Percentiles rank a stretch among this genome's conserved stretches.
phyloP scores from a whole-genome alignment of 1,284 basidiomycete species.

The Malassezia sp. region DNA sequence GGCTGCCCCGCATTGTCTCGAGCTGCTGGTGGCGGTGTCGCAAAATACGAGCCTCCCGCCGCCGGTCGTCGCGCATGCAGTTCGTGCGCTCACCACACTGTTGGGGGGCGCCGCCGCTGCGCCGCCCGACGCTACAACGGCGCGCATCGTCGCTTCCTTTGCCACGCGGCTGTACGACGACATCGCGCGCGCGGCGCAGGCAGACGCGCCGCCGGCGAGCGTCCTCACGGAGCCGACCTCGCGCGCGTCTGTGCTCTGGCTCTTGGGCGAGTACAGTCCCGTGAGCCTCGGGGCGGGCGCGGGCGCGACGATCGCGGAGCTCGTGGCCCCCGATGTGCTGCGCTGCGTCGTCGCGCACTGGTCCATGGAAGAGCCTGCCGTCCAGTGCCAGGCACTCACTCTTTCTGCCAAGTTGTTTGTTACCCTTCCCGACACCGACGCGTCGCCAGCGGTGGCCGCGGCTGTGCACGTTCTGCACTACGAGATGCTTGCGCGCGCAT shows the following conservation, averaged over 20 bases:
- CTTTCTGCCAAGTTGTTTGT: slow-evolving; percentile 32
- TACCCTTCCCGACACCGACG: slow-evolving; percentile 16
- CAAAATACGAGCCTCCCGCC: background rate
- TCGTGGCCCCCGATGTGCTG: slow-evolving; percentile 35
- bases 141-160: slow-evolving; percentile 24
- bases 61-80: slow-evolving; percentile 3
- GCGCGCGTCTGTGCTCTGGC: slow-evolving; percentile 28
- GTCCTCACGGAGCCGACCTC: slow-evolving; percentile 10
- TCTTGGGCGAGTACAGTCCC: slow-evolving; percentile 36
- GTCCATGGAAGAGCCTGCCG: slow-evolving; percentile 21
- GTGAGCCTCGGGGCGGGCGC: background rate
- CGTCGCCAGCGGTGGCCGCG: slow-evolving; percentile 5
- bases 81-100: slow-evolving; percentile 6
- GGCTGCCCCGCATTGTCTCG: background rate
- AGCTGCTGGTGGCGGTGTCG: slow-evolving; percentile 7
- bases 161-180: slow-evolving; percentile 26
- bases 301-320: slow-evolving; percentile 24
- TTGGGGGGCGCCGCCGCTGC: background rate
- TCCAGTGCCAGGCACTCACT: slow-evolving; percentile 33
- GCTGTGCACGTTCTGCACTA: slow-evolving; percentile 11
- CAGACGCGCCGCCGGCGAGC: background rate
- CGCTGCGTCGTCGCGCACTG: slow-evolving; percentile 37
- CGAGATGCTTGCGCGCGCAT: slow-evolving; percentile 30
- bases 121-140: background rate
- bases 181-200: background rate